Percentiles rank a stretch among this genome's conserved stretches.
phyloP scores from a whole-genome alignment of 75 land plant species.

The Picea glauca region DNA sequence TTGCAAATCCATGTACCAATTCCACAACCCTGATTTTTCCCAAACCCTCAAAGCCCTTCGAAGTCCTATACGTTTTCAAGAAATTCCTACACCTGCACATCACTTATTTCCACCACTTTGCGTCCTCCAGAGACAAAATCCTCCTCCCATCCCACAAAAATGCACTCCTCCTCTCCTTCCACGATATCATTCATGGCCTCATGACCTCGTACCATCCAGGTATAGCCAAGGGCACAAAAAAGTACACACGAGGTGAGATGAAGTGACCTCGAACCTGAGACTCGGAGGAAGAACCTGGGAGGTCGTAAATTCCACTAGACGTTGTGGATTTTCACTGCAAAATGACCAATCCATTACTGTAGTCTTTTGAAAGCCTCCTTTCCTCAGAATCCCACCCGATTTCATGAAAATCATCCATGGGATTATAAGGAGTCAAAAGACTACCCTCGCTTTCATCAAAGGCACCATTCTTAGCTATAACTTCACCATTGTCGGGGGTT shows the following conservation, averaged over 20 bases:
- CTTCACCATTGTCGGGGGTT: too few species aligned
- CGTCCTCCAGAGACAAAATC: slow-evolving; percentile 67
- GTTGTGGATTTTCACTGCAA: too few species aligned
- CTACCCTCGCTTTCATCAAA: too few species aligned
- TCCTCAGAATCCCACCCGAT: too few species aligned
- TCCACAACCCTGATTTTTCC: too few species aligned
- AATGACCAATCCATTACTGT: too few species aligned
- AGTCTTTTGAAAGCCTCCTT: too few species aligned
- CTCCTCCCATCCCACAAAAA: slow-evolving; percentile 58
- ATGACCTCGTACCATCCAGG: slow-evolving; percentile 81
- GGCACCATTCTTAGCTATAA: too few species aligned
- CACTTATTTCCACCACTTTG: slow-evolving; percentile 76
- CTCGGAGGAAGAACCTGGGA: slow-evolving; percentile 84
- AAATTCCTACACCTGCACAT: slow-evolving; percentile 76
- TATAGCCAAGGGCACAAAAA: slow-evolving; percentile 59
- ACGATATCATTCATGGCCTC: slow-evolving; percentile 68
- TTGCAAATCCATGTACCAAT: too few species aligned
- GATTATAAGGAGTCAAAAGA: too few species aligned
- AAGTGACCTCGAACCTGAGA: slow-evolving; percentile 75
- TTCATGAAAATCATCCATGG: too few species aligned
- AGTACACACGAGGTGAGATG: slow-evolving; percentile 77
- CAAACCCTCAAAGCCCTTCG: too few species aligned
- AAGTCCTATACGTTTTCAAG: slow-evolving; percentile 50
- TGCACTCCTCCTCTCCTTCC: slow-evolving; percentile 72
- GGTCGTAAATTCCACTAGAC: slow-evolving; percentile 41